Conservation (phyloP, 1,284 basidiomycete genomes). For the Somion occarium region DNA sequence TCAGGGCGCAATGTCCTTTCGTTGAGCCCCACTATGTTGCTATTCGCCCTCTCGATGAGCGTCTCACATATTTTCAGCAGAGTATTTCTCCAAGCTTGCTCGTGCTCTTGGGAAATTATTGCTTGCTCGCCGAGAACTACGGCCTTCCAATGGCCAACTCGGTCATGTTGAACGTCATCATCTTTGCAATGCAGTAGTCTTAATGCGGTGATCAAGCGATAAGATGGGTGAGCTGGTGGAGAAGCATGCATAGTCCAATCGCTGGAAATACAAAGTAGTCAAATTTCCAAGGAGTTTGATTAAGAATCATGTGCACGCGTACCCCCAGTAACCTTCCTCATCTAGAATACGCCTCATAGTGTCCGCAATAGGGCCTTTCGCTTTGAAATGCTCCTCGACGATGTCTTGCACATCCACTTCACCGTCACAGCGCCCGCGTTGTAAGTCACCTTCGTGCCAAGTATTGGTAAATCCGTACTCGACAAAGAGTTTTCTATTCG, state of each 20-base stretch:
- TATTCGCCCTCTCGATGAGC: conserved; percentile 28
- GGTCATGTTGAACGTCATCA: conserved; percentile 11
- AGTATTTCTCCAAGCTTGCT: conserved; percentile 33
- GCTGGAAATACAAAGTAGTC: conserved; percentile 35
- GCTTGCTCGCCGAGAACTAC: conserved; percentile 43
- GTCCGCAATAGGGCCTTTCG: conserved; percentile 32
- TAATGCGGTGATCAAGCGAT: conserved; percentile 65
- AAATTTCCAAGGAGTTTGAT: conserved; percentile 8
- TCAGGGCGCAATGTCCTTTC: background rate
- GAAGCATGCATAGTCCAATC: conserved; percentile 72
- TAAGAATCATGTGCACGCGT: conserved; percentile 17
- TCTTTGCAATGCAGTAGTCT: conserved; percentile 51
- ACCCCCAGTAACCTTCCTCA: conserved; percentile 76
- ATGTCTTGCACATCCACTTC: conserved; percentile 64
- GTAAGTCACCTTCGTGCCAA: conserved; percentile 24
- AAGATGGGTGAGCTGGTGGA: conserved; percentile 67
- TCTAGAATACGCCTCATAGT: conserved; percentile 49
- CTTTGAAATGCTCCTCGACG: conserved; percentile 45
- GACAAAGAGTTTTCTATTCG: conserved; percentile 68
- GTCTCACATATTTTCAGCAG: conserved; percentile 33
- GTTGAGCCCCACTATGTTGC: conserved; percentile 10
- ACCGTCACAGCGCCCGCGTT: conserved; percentile 28
- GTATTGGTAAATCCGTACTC: conserved; percentile 80
- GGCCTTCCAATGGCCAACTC: conserved; percentile 49
- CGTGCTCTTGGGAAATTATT: conserved; percentile 43